Percentiles rank a stretch among this genome's conserved stretches.
These are phyloP conservation scores for Hirschfeldia incana DNA, from an alignment of 345 rosid genomes.

Conservation along the genomic window DNA sequence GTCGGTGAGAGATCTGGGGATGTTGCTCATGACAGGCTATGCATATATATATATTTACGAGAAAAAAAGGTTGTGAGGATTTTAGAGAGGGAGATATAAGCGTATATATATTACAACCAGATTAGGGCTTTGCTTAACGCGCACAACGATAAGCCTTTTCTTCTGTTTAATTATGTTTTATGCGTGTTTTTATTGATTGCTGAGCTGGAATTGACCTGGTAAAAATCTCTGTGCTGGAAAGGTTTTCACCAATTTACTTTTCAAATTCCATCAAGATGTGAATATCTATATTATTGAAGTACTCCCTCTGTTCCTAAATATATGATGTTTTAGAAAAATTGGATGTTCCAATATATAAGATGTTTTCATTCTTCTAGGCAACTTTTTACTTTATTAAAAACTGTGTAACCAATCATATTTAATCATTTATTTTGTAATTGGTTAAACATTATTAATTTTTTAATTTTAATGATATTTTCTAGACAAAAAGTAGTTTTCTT, in stretches of 20 bases:
- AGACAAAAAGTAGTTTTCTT: too few species aligned
- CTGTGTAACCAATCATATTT: too few species aligned
- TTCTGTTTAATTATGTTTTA: neutral
- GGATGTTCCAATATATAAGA: too few species aligned
- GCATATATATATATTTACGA: conserved; percentile 6
- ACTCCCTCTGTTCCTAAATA: too few species aligned
- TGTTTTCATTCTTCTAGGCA: too few species aligned
- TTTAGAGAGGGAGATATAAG: neutral
- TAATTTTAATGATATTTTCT: too few species aligned
- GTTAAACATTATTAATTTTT: too few species aligned
- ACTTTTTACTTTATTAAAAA: too few species aligned
- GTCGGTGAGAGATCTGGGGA: conserved; percentile 75
- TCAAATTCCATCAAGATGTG: conserved; percentile 14
- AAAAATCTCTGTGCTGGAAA: neutral
- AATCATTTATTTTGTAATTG: too few species aligned
- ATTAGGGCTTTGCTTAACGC: conserved; percentile 29
- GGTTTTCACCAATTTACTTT: neutral
- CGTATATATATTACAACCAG: conserved; percentile 12
- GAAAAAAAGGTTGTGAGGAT: neutral
- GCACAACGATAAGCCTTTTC: conserved; percentile 19
- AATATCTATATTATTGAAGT: neutral
- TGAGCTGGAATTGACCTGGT: conserved; percentile 36
- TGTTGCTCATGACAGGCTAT: conserved; percentile 72
- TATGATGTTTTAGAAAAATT: too few species aligned
- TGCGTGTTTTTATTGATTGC: neutral